Evolutionary conservation across 78 protist species (phyloP).

Genomic region (Dictyostelium citrinum): DNA sequence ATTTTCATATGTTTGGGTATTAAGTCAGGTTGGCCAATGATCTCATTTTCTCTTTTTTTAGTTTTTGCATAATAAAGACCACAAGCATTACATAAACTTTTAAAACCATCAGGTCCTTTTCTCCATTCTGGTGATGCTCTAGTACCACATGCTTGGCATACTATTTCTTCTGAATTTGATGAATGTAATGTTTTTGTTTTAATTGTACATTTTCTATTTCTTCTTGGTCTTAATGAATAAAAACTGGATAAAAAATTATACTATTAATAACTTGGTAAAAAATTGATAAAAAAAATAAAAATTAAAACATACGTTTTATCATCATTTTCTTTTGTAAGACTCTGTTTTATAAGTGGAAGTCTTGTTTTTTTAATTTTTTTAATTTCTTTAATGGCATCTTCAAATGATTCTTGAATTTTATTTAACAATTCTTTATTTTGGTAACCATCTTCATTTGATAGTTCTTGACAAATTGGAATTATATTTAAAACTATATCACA

Average conservation of each 20-base stretch:
- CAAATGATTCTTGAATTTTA: neutral
- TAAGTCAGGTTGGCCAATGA: neutral
- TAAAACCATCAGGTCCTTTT: conserved; percentile 25
- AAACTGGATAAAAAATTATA: neutral
- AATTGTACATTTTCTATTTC: conserved; percentile 51
- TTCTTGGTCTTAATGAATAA: conserved; percentile 27
- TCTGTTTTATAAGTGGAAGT: conserved; percentile 19
- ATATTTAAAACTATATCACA: neutral
- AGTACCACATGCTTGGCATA: conserved; percentile 39
- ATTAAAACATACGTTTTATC: neutral
- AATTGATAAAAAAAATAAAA: neutral
- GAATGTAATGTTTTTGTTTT: neutral
- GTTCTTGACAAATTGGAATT: conserved; percentile 13
- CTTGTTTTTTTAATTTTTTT: conserved; percentile 39
- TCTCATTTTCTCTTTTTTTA: conserved; percentile 43
- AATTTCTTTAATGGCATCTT: conserved; percentile 28
- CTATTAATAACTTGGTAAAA: neutral
- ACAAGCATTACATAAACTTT: conserved; percentile 64
- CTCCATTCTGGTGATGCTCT: conserved; percentile 60
- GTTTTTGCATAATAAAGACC: conserved; percentile 68
- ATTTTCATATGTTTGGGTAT: conserved; percentile 1
- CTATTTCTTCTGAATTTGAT: neutral
- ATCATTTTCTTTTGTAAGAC: neutral
- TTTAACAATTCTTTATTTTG: neutral
- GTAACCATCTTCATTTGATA: neutral